These are phyloP conservation scores for Herpetospermum pedunculosum DNA, from an alignment of 306 rosid species.

Conservation along the genomic window DNA sequence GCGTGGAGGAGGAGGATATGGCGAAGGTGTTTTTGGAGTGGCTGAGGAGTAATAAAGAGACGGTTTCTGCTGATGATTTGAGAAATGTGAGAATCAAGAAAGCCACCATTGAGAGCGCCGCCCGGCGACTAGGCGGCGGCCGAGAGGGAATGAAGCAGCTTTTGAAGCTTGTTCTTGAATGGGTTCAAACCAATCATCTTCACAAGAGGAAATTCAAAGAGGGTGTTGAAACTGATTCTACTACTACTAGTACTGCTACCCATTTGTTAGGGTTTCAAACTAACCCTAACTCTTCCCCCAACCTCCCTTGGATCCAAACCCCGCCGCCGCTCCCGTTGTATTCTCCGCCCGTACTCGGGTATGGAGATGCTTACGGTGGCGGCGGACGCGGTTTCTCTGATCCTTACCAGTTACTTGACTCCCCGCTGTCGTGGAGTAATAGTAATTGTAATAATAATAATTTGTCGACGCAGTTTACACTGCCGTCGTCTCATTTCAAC, in stretches of 20 bases:
- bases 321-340: constrained; percentile 12
- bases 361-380: not conserved
- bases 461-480: constrained; percentile 25
- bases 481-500: constrained; percentile 33
- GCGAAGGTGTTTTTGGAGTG: constrained; percentile 81
- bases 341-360: constrained; percentile 37
- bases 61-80: constrained; percentile 76
- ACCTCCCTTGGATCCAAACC: constrained; percentile 9
- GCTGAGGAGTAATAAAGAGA: constrained; percentile 65
- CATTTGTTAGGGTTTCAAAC: constrained; percentile 12
- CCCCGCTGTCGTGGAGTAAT: constrained; percentile 43
- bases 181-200: constrained; percentile 90
- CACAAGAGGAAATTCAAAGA: constrained; percentile 34
- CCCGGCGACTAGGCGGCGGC: constrained; percentile 80
- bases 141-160: constrained; percentile 85
- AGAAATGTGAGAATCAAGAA: constrained; percentile 76
- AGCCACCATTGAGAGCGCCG: constrained; percentile 71
- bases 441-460: not conserved
- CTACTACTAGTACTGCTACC: too few species aligned
- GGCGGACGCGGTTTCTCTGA: constrained; percentile 11
- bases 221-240: not conserved
- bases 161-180: constrained; percentile 76
- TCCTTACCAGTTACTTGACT: constrained; percentile 38
- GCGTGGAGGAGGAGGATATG: constrained; percentile 38
- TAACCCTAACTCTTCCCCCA: constrained; percentile 19